Conservation (phyloP, 2,329 filamentous ascomycete genomes). For the Fusarium devonianum region DNA sequence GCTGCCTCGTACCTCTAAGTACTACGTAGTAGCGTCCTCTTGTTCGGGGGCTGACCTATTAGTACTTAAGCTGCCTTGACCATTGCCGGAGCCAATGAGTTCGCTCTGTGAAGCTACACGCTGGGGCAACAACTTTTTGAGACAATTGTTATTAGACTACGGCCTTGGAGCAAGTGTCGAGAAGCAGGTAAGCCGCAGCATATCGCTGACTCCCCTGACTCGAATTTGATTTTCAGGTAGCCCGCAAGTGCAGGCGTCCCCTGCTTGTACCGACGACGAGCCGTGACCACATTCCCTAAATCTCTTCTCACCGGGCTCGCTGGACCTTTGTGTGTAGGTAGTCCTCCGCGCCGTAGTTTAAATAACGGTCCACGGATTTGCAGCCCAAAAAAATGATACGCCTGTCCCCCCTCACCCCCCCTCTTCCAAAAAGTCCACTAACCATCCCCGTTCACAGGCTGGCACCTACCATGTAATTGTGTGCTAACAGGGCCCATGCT, state of each 20-base stretch:
- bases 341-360: neutral
- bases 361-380: constrained; percentile 5
- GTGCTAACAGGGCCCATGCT: constrained; percentile 19
- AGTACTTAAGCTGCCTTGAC: constrained; percentile 14
- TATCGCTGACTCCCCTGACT: constrained; percentile 3
- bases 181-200: neutral
- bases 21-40: constrained; percentile 17
- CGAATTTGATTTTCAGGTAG: neutral
- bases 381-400: constrained; percentile 8
- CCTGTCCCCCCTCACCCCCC: too few relatives aligned
- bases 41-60: neutral
- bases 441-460: constrained; percentile 18
- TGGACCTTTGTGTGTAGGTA: neutral
- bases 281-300: too few relatives aligned
- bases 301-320: neutral
- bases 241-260: constrained; percentile 11
- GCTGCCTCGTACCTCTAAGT: too few relatives aligned
- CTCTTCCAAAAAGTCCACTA: constrained; percentile 8
- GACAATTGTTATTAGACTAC: too few relatives aligned
- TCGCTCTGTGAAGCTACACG: neutral
- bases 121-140: too few relatives aligned
- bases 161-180: neutral
- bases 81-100: constrained; percentile 11
- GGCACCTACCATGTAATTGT: constrained; percentile 9
- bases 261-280: constrained; percentile 16